Evolutionary conservation across 306 rosid species (phyloP), one percentile per base, ranked within the genome.

Genomic region (Luffa aegyptiaca): DNA sequence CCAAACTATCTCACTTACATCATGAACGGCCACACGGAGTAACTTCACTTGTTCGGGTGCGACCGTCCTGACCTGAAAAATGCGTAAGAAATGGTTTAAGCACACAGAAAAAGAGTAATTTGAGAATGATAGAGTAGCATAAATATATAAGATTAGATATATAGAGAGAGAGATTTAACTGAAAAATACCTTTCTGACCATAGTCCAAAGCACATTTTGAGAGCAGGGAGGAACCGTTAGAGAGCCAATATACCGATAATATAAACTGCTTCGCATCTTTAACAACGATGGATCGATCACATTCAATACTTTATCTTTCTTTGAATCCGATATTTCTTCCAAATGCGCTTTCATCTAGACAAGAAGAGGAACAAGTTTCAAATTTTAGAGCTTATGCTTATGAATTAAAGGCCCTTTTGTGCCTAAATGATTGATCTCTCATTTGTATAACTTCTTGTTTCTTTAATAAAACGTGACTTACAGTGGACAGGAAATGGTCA

Each of bases 151-250:
- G 31, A 26, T 26, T 26, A 39, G 5, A 5, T 8, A 46, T 8
- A 46, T 46, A 10, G 1, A 46, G 9, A 46, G 8, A 45, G 9
- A 26, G 31, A 26, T 26, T 26, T 26, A 26, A 26, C 31, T 26
- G 31, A 26, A 26, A 26, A 61, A 5, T 33, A 82, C 90, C 88
- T 83, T 42, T 72, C 44, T 39, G 26, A 83, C 42, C 0, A 93
- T 73, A 52, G 90, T 89, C 98, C 97, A 93, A 58, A 82, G 12
- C 45, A 92, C 85, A 86, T 89, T 83, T 81, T 86, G 83, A 46
- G 86, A 61, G 77, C 98, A 92, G 14, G 94, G 92, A n/a, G 98
- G 98, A 69, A 41, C 17, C 4, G 98, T 93, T 2, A 93, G 85
- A 2, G 98, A 93, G 31, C 98, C 98, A 48, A 88, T 53, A 49